These are phyloP conservation scores for Hordeum marinum DNA, from an alignment of 176 grass and related monocot species.

Conservation along the genomic window DNA sequence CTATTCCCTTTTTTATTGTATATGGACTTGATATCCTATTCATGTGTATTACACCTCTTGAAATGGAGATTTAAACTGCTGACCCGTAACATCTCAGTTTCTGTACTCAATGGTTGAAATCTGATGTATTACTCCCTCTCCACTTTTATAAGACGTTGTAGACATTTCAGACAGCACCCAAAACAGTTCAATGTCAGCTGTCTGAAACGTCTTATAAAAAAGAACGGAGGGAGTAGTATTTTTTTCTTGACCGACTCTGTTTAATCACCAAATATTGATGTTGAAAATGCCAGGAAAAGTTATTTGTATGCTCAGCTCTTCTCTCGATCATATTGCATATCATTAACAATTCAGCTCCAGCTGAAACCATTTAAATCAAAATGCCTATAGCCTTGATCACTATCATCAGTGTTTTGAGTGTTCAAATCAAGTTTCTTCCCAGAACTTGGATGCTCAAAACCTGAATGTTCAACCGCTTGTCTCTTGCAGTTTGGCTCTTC, in stretches of 20 bases:
- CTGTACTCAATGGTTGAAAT: not conserved
- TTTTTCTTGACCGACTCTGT: not conserved
- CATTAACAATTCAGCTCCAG: conserved; percentile 67
- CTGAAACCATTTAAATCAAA: conserved; percentile 94
- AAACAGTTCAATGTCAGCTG: too few species aligned
- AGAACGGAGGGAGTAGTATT: not conserved
- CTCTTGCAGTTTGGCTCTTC: conserved; percentile 42
- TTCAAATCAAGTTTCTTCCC: conserved; percentile 69
- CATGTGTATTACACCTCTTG: not conserved
- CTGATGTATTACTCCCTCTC: not conserved
- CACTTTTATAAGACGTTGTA: too few species aligned
- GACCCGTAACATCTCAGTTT: not conserved
- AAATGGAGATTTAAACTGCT: not conserved
- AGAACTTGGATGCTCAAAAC: conserved; percentile 41
- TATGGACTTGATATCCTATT: not conserved
- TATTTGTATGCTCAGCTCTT: conserved; percentile 24
- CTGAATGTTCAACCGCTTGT: conserved; percentile 27
- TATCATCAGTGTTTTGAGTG: conserved; percentile 57
- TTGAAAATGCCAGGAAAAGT: not conserved
- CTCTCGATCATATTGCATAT: conserved; percentile 23
- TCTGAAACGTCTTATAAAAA: too few species aligned
- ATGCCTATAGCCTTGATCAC: conserved; percentile 55
- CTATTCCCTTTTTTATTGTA: not conserved
- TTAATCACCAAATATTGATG: not conserved
- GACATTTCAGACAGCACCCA: too few species aligned